Percentiles rank a stretch among this genome's conserved stretches.
phyloP scores from a whole-genome alignment of 1,139 yeast genomes.

The Diutina ranongensis region DNA sequence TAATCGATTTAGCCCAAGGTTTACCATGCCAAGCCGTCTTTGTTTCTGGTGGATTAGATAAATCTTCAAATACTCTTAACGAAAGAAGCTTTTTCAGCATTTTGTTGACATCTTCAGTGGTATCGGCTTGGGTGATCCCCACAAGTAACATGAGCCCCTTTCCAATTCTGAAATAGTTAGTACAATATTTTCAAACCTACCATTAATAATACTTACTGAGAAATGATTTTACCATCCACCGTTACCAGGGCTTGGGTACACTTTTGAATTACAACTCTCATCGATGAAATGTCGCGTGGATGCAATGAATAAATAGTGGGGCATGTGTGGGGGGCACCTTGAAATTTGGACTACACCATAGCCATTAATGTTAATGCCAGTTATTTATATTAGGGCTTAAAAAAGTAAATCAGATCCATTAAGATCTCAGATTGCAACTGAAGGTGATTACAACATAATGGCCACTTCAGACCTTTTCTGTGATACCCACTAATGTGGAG shows the following conservation, averaged over 20 bases:
- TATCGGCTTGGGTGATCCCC: slow-evolving; percentile 73
- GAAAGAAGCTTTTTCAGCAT: slow-evolving; percentile 56
- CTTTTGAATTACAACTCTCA: slow-evolving; percentile 84
- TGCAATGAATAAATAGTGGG: too few species aligned
- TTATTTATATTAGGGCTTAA: too few species aligned
- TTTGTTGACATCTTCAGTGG: slow-evolving; percentile 56
- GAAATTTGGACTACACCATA: too few species aligned
- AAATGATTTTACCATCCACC: slow-evolving; percentile 58
- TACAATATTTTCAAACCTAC: neutral
- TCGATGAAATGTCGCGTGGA: slow-evolving; percentile 18
- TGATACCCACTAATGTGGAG: too few species aligned
- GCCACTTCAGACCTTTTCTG: too few species aligned
- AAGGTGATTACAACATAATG: too few species aligned
- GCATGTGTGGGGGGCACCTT: too few species aligned
- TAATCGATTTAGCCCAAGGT: slow-evolving; percentile 31
- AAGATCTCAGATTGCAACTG: too few species aligned
- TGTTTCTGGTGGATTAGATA: slow-evolving; percentile 20
- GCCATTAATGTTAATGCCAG: too few species aligned
- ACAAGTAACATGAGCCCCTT: slow-evolving; percentile 73
- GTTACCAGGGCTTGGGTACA: slow-evolving; percentile 82
- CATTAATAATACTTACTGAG: slow-evolving; percentile 27
- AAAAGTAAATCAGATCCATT: too few species aligned
- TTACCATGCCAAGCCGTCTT: slow-evolving; percentile 49
- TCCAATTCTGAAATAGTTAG: slow-evolving; percentile 25
- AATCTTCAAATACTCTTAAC: slow-evolving; percentile 64